These are phyloP conservation scores for Blastocystis sp. DNA, from an alignment of 352 stramenopile genomes.

Conservation along the genomic window DNA sequence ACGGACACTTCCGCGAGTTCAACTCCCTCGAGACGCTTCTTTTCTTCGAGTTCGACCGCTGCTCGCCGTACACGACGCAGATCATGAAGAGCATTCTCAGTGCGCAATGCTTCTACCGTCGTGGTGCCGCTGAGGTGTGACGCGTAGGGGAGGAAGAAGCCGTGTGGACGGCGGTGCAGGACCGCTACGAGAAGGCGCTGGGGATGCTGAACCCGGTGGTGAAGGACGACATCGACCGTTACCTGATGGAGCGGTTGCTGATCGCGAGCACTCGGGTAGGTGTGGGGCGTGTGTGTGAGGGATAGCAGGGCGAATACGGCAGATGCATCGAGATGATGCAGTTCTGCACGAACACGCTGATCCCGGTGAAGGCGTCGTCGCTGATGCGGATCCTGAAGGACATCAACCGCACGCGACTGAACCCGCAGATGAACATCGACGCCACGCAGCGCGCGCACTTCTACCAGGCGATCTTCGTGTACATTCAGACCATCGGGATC, in stretches of 20 bases:
- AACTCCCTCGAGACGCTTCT: conserved; percentile 30
- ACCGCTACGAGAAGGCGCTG: conserved; percentile 43
- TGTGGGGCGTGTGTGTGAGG: not conserved
- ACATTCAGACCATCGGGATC: conserved; percentile 21
- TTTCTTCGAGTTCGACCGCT: conserved; percentile 19
- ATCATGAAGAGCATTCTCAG: conserved; percentile 16
- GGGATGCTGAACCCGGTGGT: not conserved
- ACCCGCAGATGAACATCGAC: conserved; percentile 29
- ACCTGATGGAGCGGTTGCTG: conserved; percentile 24
- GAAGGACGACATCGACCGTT: conserved; percentile 28
- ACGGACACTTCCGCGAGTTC: conserved; percentile 62
- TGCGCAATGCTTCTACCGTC: conserved; percentile 64
- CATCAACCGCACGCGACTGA: conserved; percentile 19
- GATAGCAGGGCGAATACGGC: conserved; percentile 40
- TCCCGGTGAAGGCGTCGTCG: conserved; percentile 22
- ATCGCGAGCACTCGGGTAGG: conserved; percentile 4
- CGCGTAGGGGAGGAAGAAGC: conserved; percentile 17
- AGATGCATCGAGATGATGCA: conserved; percentile 15
- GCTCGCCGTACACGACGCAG: not conserved
- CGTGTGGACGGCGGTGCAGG: conserved; percentile 31
- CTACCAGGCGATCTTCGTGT: conserved; percentile 9
- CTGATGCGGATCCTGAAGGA: conserved; percentile 62
- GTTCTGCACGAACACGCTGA: conserved; percentile 8
- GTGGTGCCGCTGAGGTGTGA: not conserved
- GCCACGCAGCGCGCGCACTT: not conserved